Base-by-base conservation (phyloP, 164 flowering plant species). In the Litsea cubeba region DNA sequence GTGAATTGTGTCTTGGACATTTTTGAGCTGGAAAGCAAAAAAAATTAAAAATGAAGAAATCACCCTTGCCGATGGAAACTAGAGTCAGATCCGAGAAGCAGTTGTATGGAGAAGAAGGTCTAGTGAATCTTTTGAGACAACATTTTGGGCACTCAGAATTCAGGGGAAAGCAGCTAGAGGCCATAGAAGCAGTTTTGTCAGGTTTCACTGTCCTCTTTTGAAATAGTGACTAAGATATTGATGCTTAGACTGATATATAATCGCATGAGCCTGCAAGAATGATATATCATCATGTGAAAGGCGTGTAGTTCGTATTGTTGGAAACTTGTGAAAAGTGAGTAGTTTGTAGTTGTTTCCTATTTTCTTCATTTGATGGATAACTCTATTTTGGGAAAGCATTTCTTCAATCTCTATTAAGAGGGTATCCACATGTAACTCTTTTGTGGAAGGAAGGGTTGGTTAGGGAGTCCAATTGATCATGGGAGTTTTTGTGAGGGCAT, bases 111-210 rank as follows among this genome's bases (percentile, higher is more conserved):
- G 88, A 83, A 76, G 95, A 91, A 72, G 80, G 81, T 60, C 65
- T 95, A 72, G 87, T 87, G 78, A 87, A 91, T 84, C 85, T 95
- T 50, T 79, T 95, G 79, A 83, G 90, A 78, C 88, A 91, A 87
- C 90, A 92, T 84, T 95, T 95, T 62, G 97, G 97, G 30, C 82
- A 91, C 80, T 78, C 93, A 22, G 87, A 90, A 17, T 95, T 89
- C 74, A 84, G 94, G n/a, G 97, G 94, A 77, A 91, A 81, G 80
- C 98, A 95, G 75, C 78, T 90, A 71, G 93, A 92, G 46, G 97
- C 98, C 57, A 92, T 95, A 75, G 86, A 92, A 83, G 91, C 97
- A 49, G 91, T 91, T 74, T 67, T 95, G 58, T 91, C 97, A 81
- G 98, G 98, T 91, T 51, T 25, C 10, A 50, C 65, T 12, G 14